Percentiles rank a stretch among this genome's conserved stretches.
Evolutionary conservation across 2,329 filamentous ascomycete species (phyloP).

Genomic region (Cladophialophora bantiana): DNA sequence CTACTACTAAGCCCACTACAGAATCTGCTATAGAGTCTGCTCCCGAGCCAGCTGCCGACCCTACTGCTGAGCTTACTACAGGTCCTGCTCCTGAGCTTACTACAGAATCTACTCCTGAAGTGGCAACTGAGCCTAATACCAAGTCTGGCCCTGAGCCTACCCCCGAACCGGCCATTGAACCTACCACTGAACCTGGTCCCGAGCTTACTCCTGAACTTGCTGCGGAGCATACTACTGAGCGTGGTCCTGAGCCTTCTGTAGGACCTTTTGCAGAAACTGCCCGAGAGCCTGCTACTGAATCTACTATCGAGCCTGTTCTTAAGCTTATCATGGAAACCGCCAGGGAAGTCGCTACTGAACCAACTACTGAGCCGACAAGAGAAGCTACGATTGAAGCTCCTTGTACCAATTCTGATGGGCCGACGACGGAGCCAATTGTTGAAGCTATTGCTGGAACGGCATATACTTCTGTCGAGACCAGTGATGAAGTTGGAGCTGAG

Average conservation of each 20-base stretch:
- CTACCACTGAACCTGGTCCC: background rate
- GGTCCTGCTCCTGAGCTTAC: background rate
- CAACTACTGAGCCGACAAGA: background rate
- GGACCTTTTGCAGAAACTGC: background rate
- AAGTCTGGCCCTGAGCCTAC: background rate
- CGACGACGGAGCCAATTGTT: background rate
- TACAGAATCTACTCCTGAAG: background rate
- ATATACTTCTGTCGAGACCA: background rate
- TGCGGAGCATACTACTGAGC: background rate
- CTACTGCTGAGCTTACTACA: background rate
- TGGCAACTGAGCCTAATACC: background rate
- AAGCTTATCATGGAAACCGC: background rate
- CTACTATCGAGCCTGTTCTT: background rate
- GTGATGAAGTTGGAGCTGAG: background rate
- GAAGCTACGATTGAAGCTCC: background rate
- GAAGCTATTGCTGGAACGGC: background rate
- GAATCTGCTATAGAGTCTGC: background rate
- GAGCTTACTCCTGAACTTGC: background rate
- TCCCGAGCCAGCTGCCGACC: background rate
- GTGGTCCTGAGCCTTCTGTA: background rate
- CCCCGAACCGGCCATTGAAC: background rate
- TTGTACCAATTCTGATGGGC: background rate
- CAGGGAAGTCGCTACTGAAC: background rate
- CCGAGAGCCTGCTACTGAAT: constrained; percentile 18
- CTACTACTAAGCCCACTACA: background rate